Evolutionary conservation across 768 basidiomycete species (phyloP).

Genomic region (Lactarius evosmus): DNA sequence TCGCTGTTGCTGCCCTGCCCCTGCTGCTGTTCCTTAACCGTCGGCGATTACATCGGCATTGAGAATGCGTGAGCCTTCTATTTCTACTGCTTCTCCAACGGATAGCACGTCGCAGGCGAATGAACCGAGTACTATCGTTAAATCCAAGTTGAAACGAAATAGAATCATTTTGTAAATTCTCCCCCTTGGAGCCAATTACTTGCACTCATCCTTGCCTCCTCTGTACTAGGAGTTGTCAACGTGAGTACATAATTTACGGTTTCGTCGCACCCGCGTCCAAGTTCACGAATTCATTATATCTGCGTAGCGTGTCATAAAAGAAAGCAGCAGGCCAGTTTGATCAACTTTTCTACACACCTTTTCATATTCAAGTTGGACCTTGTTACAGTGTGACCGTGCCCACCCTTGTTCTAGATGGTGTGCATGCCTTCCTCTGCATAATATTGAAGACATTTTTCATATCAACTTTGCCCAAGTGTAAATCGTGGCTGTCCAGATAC

Average conservation of each 20-base stretch:
- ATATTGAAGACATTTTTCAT: neutral
- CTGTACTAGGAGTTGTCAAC: conserved; percentile 26
- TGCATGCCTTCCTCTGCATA: neutral
- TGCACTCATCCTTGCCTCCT: neutral
- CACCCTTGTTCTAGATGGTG: conserved; percentile 31
- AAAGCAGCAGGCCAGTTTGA: conserved; percentile 29
- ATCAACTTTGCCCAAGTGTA: conserved; percentile 15
- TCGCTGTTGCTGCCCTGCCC: too few species aligned
- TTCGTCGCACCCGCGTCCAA: neutral
- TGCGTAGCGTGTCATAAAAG: conserved; percentile 29
- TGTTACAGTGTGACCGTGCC: conserved; percentile 30
- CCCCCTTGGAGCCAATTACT: neutral
- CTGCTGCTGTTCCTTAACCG: neutral
- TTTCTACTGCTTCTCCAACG: conserved; percentile 20
- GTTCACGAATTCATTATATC: neutral
- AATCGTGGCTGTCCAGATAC: conserved; percentile 24
- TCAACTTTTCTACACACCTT: neutral
- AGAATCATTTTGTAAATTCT: conserved; percentile 29
- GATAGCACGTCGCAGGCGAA: conserved; percentile 5
- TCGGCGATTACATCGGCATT: conserved; percentile 2
- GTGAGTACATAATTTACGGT: conserved; percentile 10
- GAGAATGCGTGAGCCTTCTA: conserved; percentile 20
- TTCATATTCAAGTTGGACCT: neutral
- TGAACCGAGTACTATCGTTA: neutral
- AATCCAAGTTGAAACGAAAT: conserved; percentile 27